Base-by-base conservation (phyloP, 2,329 filamentous ascomycete genomes). In the Colletotrichum neosansevieriae region DNA sequence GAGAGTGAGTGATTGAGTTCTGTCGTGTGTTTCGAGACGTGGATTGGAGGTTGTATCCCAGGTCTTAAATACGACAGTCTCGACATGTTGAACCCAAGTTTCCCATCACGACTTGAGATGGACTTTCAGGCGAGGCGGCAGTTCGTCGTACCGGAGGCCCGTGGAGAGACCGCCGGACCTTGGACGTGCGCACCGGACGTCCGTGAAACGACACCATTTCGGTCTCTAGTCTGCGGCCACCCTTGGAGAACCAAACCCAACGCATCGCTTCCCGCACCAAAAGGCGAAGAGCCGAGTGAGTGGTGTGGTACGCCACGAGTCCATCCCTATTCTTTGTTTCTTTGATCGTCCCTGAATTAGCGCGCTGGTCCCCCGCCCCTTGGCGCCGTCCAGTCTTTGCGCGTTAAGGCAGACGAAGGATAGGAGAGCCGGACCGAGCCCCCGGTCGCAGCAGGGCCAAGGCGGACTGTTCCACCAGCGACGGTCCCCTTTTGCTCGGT, bases 121-220 rank as follows among this genome's bases (percentile, higher is more conserved):
- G 45, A 21, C 45, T 24, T 45, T 69, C 66, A 69, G 47, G 61
- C 58, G 66, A 69, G 45, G 38, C 32, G 45, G 38, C 32, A n/a
- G 49, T 65, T 29, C 49, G 49, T 51, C 56, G 62, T 61, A 51
- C 21, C 66, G 66, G 67, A 67, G 38, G 67, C 58, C 67, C 67
- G 63, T 69, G 67, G 67, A 69, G 67, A 69, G 63, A 58, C 44
- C 49, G 58, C 50, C 67, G 67, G 67, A 69, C 67, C 29, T 32
- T 63, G 67, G 44, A 49, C 50, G 38, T 63, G 67, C 67, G 38
- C 36, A 29, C 15, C 67, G 67, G 67, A 69, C 67, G 67, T 69
- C 67, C 67, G 67, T 69, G 66, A 69, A 69, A 69, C 66, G 61
- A 56, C 40, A 56, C 62, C 61, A 56, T 34, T 51, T 51, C 44